Conservation (phyloP, 306 rosid genomes). For the Gleditsia sinensis region DNA sequence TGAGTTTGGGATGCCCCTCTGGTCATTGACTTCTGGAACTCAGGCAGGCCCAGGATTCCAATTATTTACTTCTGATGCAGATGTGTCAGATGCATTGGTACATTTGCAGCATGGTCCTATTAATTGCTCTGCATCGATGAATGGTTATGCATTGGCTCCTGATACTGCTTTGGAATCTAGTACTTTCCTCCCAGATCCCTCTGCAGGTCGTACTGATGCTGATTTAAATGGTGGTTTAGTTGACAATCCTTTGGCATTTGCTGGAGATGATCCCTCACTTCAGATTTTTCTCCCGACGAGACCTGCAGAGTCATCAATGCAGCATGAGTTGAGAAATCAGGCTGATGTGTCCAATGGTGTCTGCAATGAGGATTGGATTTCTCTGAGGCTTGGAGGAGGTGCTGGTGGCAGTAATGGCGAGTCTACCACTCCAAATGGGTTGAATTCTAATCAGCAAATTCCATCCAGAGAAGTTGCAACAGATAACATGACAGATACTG, state of each 20-base stretch:
- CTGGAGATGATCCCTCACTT: constrained; percentile 89
- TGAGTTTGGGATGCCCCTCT: constrained; percentile 62
- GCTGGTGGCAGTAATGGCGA: constrained; percentile 61
- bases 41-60: constrained; percentile 80
- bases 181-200: constrained; percentile 55
- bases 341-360: constrained; percentile 80
- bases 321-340: constrained; percentile 73
- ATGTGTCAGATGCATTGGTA: constrained; percentile 66
- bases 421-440: constrained; percentile 54
- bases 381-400: constrained; percentile 93
- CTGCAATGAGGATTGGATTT: constrained; percentile 83
- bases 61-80: constrained; percentile 74
- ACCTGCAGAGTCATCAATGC: constrained; percentile 71
- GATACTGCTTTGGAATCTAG: constrained; percentile 68
- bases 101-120: constrained; percentile 69
- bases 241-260: constrained; percentile 84
- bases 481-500: constrained; percentile 65
- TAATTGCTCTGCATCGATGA: constrained; percentile 71
- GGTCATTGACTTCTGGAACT: constrained; percentile 74
- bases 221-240: constrained; percentile 83
- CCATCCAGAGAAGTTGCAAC: constrained; percentile 56
- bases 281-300: constrained; percentile 96
- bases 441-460: constrained; percentile 57
- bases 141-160: constrained; percentile 68
- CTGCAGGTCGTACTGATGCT: constrained; percentile 57